Base-by-base conservation (phyloP, 2,329 filamentous ascomycete species). In the Cadophora luteo-olivacea region DNA sequence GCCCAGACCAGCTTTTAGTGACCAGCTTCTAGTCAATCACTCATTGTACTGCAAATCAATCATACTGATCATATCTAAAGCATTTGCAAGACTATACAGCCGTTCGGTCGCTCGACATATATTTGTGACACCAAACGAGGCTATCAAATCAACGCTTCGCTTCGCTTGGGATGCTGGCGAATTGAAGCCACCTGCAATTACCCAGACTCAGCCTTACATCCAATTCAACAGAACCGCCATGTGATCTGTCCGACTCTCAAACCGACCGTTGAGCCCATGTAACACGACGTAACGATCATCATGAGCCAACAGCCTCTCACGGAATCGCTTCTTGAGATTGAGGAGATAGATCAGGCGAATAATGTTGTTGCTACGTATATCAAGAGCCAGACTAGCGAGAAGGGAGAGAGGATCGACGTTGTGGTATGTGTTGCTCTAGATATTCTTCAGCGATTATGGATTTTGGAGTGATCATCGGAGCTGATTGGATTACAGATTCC, bases 361-460 rank as follows among this genome's bases (percentile, higher is more conserved):
- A 76, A 78, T 57, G 54, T 78, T 14, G 70, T 78, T 12, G 75
- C 77, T 8, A 79, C 75, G 24, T 79, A 78, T 64, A 69, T 76
- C 61, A 52, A 61, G 11, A 73, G 64, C 33, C 14, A 65, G 3
- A 11, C 33, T 48, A 48, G 62, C 11, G 67, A 68, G 38, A 61
- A 64, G 25, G 64, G 55, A 6, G 67, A 63, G 5, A 68, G 75
- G 49, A 66, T 77, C 32, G 76, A 76, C 68, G 66, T 78, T 8
- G 57, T 74, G 33, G 76, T 77, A 71, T 36, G 71, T 55, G 0
- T 14, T 63, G 11, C 36, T 38, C 58, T 19, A 19, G 3, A 24
- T 36, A 38, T 55, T 32, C 14, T 22, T 11, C 4, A 8, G 33
- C 6, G 11, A 16, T 8, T 32, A 5, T 11, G 14, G 32, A 49